phyloP scores from a whole-genome alignment of 2,329 filamentous ascomycete genomes.

The Fusarium vanettenii region DNA sequence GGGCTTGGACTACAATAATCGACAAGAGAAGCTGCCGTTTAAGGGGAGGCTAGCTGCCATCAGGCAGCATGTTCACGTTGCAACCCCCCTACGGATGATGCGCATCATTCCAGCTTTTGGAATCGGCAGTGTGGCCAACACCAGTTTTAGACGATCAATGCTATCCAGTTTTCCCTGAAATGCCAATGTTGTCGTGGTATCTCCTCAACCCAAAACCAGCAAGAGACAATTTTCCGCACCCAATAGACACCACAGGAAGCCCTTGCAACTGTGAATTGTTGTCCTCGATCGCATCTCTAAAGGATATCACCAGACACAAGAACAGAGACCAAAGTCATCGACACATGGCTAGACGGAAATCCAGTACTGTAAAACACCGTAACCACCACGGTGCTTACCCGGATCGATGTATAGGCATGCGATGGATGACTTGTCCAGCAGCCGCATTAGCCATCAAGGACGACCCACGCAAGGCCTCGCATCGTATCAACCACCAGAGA shows the following conservation, averaged over 20 bases:
- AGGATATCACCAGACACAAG: not conserved
- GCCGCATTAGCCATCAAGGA: conserved; percentile 3
- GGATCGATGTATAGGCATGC: not conserved
- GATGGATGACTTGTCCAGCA: not conserved
- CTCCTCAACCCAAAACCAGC: not conserved
- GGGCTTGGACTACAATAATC: conserved; percentile 18
- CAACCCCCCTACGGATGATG: conserved; percentile 22
- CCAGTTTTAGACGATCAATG: conserved; percentile 13
- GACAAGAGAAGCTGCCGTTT: conserved; percentile 6
- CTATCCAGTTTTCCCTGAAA: not conserved
- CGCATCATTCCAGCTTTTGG: conserved; percentile 20
- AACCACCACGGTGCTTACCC: not conserved
- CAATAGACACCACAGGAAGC: not conserved
- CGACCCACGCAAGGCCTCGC: conserved; percentile 12
- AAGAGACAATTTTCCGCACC: not conserved
- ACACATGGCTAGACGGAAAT: not conserved
- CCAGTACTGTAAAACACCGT: not conserved
- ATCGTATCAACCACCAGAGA: conserved; percentile 11
- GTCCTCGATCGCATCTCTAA: not conserved
- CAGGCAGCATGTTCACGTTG: conserved; percentile 8
- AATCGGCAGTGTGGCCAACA: conserved; percentile 21
- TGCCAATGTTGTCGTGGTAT: not conserved
- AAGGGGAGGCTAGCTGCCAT: conserved; percentile 8
- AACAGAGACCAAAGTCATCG: not conserved
- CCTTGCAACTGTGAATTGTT: not conserved